Conservation (phyloP, 495 filamentous ascomycete species). For the Delitschia confertaspora region DNA sequence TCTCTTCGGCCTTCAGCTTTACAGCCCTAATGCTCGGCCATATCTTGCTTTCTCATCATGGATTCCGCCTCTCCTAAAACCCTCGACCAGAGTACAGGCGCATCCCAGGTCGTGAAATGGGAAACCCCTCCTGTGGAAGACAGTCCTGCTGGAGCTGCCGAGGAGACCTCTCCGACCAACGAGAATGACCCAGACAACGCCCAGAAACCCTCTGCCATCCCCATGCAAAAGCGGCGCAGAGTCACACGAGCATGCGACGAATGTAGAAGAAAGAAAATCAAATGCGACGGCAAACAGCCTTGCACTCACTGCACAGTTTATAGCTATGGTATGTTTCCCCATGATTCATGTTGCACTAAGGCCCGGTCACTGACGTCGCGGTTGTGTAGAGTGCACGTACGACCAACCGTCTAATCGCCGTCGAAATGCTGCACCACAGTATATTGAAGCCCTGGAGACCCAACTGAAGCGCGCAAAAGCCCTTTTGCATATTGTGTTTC, state of each 20-base stretch:
- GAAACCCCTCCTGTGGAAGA: slow-evolving; percentile 13
- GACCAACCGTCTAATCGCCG: slow-evolving; percentile 95
- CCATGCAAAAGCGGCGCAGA: slow-evolving; percentile 76
- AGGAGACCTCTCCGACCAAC: slow-evolving; percentile 19
- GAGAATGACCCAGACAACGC: slow-evolving; percentile 20
- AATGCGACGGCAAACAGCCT: slow-evolving; percentile 95
- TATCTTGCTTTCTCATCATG: slow-evolving; percentile 13
- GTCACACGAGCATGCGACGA: slow-evolving; percentile 94
- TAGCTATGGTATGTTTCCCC: slow-evolving; percentile 71
- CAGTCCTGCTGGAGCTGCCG: slow-evolving; percentile 11
- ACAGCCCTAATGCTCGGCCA: slow-evolving; percentile 8
- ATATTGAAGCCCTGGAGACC: slow-evolving; percentile 83
- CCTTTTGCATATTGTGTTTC: slow-evolving; percentile 68
- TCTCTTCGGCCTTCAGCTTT: slow-evolving; percentile 6
- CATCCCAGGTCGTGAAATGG: slow-evolving; percentile 3
- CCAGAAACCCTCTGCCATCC: slow-evolving; percentile 29
- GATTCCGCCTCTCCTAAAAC: slow-evolving; percentile 11
- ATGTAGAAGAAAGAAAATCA: slow-evolving; percentile 92
- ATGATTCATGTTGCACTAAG: not conserved
- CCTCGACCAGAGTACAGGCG: slow-evolving; percentile 9
- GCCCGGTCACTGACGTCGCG: slow-evolving; percentile 13
- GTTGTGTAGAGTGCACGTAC: slow-evolving; percentile 77
- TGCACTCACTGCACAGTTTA: slow-evolving; percentile 98
- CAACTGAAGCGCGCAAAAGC: slow-evolving; percentile 77
- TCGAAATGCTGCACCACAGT: slow-evolving; percentile 89